phyloP scores from a whole-genome alignment of 441 rosid species.

The Gossypium lobatum region DNA sequence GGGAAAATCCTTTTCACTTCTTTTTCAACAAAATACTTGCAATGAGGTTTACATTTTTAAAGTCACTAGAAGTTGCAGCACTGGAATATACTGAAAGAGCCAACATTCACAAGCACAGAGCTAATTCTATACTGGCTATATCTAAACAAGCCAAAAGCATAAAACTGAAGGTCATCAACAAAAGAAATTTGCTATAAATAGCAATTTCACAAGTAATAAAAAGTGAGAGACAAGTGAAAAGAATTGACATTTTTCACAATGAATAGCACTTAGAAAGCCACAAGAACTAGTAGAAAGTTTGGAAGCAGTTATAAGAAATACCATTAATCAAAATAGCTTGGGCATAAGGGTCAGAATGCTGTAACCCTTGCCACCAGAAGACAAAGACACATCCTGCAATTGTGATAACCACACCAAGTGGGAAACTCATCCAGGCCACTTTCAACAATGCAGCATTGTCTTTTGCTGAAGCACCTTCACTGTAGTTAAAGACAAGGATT shows the following conservation, averaged over 20 bases:
- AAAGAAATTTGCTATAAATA: background rate
- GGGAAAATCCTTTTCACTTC: background rate
- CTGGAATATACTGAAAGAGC: background rate
- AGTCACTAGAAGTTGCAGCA: background rate
- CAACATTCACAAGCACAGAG: background rate
- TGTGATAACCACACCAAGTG: slow-evolving; percentile 63
- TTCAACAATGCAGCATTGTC: slow-evolving; percentile 45
- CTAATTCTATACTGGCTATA: background rate
- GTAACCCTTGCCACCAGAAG: slow-evolving; percentile 84
- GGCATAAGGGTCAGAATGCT: slow-evolving; percentile 49
- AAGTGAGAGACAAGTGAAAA: background rate
- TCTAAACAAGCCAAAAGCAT: background rate
- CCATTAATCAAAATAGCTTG: slow-evolving; percentile 84
- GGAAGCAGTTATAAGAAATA: slow-evolving; percentile 21
- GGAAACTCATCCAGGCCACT: slow-evolving; percentile 81
- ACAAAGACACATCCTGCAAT: slow-evolving; percentile 50
- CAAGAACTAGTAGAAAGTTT: background rate
- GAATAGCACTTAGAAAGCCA: background rate
- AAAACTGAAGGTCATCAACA: background rate
- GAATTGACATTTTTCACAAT: background rate
- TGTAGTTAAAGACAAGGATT: slow-evolving; percentile 25
- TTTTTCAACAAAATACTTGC: background rate
- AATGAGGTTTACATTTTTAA: background rate
- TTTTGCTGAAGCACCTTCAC: slow-evolving; percentile 41
- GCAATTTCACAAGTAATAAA: background rate